These are phyloP conservation scores for Fusarium beomiforme DNA, from an alignment of 2,329 filamentous ascomycete species.

Conservation along the genomic window DNA sequence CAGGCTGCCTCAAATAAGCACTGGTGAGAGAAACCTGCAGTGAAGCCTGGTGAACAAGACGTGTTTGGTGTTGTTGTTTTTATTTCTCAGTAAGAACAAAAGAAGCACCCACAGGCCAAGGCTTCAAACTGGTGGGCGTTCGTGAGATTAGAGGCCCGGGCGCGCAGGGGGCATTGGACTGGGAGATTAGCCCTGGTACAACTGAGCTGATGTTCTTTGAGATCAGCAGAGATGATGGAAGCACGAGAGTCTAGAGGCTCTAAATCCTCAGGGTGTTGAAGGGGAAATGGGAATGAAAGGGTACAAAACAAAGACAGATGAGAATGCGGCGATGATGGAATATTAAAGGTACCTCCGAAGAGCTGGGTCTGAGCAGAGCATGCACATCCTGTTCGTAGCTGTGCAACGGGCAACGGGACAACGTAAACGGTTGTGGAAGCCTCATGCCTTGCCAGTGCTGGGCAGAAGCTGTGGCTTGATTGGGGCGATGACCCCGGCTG, in stretches of 20 bases:
- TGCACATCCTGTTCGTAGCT: constrained; percentile 32
- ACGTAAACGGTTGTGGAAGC: constrained; percentile 36
- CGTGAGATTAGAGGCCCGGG: constrained; percentile 43
- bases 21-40: neutral
- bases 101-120: constrained; percentile 22
- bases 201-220: constrained; percentile 27
- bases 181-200: constrained; percentile 40
- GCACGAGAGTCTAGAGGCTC: neutral
- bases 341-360: constrained; percentile 37
- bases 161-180: constrained; percentile 36
- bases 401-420: constrained; percentile 44
- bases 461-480: constrained; percentile 34
- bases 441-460: constrained; percentile 20
- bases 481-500: constrained; percentile 4
- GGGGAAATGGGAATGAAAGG: constrained; percentile 1
- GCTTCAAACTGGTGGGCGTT: constrained; percentile 30
- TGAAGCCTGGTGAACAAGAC: constrained; percentile 12
- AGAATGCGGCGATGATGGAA: constrained; percentile 26
- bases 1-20: neutral
- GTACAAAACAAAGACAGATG: constrained; percentile 15
- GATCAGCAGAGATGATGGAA: constrained; percentile 12
- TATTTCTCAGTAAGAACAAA: constrained; percentile 21
- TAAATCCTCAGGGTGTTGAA: neutral
- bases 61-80: constrained; percentile 35
- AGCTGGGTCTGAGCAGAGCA: constrained; percentile 20